Conservation (phyloP, 2,329 filamentous ascomycete genomes). For the Pseudogymnoascus sp. region DNA sequence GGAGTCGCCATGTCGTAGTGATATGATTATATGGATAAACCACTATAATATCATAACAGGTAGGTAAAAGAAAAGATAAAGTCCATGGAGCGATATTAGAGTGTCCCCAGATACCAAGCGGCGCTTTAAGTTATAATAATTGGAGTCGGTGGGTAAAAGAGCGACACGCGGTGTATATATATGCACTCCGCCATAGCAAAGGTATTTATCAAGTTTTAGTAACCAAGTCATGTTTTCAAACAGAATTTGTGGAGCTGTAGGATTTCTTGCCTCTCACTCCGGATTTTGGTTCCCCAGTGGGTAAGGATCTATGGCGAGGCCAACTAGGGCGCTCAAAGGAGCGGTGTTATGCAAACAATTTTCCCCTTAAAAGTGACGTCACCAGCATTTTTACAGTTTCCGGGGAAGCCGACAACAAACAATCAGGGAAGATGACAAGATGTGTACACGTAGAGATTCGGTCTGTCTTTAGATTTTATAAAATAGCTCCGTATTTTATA, state of each 20-base stretch:
- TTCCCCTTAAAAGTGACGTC: not conserved
- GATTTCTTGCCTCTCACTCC: not conserved
- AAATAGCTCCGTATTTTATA: not conserved
- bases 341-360: not conserved
- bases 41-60: not conserved
- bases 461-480: not conserved
- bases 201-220: not conserved
- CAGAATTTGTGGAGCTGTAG: not conserved
- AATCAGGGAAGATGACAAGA: not conserved
- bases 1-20: not conserved
- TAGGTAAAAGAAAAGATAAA: not conserved
- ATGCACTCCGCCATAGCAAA: not conserved
- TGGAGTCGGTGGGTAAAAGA: not conserved
- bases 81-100: not conserved
- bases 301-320: not conserved
- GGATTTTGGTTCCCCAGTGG: slow-evolving; percentile 2
- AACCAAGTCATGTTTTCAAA: not conserved
- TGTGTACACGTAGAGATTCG: not conserved
- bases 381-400: not conserved
- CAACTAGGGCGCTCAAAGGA: not conserved
- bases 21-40: not conserved
- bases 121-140: not conserved
- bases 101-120: not conserved
- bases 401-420: not conserved
- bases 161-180: not conserved